phyloP scores from a whole-genome alignment of 768 basidiomycete genomes.

The Panellus pusillus region DNA sequence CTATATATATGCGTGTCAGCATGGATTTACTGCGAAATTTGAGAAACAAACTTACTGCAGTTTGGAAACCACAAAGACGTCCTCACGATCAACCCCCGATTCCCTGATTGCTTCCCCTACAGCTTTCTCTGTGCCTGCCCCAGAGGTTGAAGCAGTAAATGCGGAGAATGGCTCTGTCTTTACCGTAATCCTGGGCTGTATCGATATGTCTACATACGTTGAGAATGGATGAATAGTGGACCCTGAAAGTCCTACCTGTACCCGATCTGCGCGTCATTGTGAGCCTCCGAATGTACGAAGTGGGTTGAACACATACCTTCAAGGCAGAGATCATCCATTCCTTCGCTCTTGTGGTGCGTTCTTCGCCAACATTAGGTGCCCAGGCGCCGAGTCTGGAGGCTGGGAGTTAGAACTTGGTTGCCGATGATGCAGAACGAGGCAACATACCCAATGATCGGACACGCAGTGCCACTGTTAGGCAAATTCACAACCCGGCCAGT shows the following conservation, averaged over 20 bases:
- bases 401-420: not conserved
- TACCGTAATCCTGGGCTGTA: conserved; percentile 24
- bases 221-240: not conserved
- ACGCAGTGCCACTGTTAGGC: conserved; percentile 13
- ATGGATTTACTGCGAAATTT: not conserved
- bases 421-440: not conserved
- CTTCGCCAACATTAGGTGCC: conserved; percentile 19
- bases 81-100: conserved; percentile 34
- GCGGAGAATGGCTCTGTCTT: not conserved
- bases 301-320: conserved; percentile 20
- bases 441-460: conserved; percentile 19
- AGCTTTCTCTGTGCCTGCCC: conserved; percentile 31
- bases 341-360: conserved; percentile 22
- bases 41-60: conserved; percentile 26
- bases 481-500: conserved; percentile 13
- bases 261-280: conserved; percentile 6
- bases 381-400: conserved; percentile 10
- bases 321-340: conserved; percentile 32
- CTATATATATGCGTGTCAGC: not conserved
- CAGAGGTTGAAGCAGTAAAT: not conserved
- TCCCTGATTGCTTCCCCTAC: conserved; percentile 39
- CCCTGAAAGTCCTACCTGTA: conserved; percentile 7
- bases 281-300: not conserved
- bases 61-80: conserved; percentile 46
- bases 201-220: conserved; percentile 24